Evolutionary conservation across 202 grass and related monocot genomes (phyloP), one percentile per base, ranked within the genome.

Genomic region (Setaria italica): DNA sequence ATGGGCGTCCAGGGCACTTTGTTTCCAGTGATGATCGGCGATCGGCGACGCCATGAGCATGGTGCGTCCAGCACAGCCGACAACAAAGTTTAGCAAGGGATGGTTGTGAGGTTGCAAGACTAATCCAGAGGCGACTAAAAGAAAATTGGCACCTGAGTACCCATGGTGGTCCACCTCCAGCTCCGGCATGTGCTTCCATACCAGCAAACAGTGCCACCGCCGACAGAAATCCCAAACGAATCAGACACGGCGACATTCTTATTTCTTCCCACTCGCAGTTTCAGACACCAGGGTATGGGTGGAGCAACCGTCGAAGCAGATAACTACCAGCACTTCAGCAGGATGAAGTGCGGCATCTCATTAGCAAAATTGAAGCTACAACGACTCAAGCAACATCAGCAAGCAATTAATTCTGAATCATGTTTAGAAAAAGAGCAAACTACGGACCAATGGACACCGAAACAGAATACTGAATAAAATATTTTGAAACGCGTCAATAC

Each of bases 401-500:
- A 7, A 19, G 3, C 15, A 55, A 11, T 20, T n/a, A 20, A n/a
- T 43, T 34, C 4, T 20, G 8, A 43, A 4, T 25, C 19, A 43
- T 11, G 17, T 41, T 35, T 9, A 16, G 47, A 39, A 43, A 48
- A 21, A 47, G 20, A 32, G 70, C n/a, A 50, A 14, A 50, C 15
- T 30, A 21, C 20, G 16, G 0, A 49, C 43, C 20, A 13, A 16
- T 20, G 14, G 33, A 63, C 9, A 8, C 4, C 34, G 0, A 53
- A 59, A 12, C 42, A 62, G 2, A 60, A 56, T 57, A 49, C 33
- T 60, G 19, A 65, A 88, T n/a, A 15, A 11, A 54, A 83, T 20
- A 13, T 9, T 64, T 54, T 0, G 4, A 35, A 62, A 46, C 41
- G 25, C 20, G 37, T n/a, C 58, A 34, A 39, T 55, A 47, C 5